phyloP scores from a whole-genome alignment of 129 eudicot species.

The Apium graveolens region DNA sequence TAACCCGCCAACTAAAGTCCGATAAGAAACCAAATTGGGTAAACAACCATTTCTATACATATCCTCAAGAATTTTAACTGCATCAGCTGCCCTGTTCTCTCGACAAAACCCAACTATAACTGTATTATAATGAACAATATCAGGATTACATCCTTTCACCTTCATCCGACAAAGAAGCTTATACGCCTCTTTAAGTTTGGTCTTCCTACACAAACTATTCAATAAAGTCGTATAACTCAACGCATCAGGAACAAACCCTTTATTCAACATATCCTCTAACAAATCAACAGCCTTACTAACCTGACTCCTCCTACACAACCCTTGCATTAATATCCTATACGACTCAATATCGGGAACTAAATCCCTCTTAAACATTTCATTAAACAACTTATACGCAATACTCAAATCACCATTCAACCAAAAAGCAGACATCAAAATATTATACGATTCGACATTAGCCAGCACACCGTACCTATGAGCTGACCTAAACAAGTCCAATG shows the following conservation, averaged over 20 bases:
- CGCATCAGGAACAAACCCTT: constrained; percentile 73
- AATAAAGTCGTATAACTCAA: constrained; percentile 58
- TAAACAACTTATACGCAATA: constrained; percentile 62
- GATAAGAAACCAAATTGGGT: constrained; percentile 75
- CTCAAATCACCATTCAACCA: constrained; percentile 51
- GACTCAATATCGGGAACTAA: constrained; percentile 61
- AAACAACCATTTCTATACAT: constrained; percentile 69
- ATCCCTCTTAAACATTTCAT: constrained; percentile 66
- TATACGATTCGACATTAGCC: constrained; percentile 59
- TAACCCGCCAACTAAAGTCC: constrained; percentile 68
- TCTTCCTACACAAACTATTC: constrained; percentile 85
- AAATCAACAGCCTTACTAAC: constrained; percentile 68
- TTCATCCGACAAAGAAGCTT: constrained; percentile 91
- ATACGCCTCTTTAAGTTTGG: constrained; percentile 81
- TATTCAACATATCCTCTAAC: constrained; percentile 81
- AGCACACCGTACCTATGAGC: constrained; percentile 15
- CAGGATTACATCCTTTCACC: constrained; percentile 81
- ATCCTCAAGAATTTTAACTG: constrained; percentile 73
- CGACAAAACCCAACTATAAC: constrained; percentile 71
- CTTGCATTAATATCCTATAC: constrained; percentile 70
- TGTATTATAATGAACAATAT: constrained; percentile 76
- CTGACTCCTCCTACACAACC: constrained; percentile 81
- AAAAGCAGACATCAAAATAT: constrained; percentile 66
- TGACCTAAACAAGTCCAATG: constrained; percentile 11
- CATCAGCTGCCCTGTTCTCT: constrained; percentile 65